Evolutionary conservation across 2,329 filamentous ascomycete species (phyloP).

Genomic region (Colletotrichum siamense): DNA sequence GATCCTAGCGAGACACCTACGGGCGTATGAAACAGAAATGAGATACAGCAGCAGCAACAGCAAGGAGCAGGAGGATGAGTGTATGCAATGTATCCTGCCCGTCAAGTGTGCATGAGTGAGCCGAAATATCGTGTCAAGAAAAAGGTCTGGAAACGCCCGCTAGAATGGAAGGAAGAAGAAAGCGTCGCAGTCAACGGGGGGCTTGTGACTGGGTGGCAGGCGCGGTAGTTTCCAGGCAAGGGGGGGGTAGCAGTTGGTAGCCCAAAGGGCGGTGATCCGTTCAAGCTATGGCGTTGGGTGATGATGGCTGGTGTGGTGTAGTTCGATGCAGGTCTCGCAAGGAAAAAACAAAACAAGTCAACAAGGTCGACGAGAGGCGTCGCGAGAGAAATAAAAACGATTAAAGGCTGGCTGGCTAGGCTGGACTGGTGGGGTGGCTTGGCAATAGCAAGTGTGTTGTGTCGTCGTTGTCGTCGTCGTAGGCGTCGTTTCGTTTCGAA

Average conservation of each 20-base stretch:
- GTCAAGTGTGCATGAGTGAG: not conserved
- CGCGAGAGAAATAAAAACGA: not conserved
- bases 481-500: not conserved
- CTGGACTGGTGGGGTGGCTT: not conserved
- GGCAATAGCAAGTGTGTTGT: not conserved
- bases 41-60: not conserved
- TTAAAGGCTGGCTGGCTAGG: not conserved
- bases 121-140: not conserved
- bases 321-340: not conserved
- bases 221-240: not conserved
- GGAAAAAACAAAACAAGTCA: not conserved
- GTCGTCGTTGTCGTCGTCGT: not conserved
- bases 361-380: not conserved
- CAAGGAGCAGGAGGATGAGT: not conserved
- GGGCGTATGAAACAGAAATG: conserved; percentile 7
- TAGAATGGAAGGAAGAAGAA: not conserved
- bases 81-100: not conserved
- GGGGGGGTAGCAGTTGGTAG: not conserved
- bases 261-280: not conserved
- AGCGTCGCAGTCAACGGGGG: not conserved
- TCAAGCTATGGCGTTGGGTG: not conserved
- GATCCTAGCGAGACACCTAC: conserved; percentile 2
- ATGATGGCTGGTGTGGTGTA: not conserved
- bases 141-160: not conserved
- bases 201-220: not conserved